Evolutionary conservation across 1,139 yeast genomes (phyloP).

Genomic region (Suhomyces kunorum): DNA sequence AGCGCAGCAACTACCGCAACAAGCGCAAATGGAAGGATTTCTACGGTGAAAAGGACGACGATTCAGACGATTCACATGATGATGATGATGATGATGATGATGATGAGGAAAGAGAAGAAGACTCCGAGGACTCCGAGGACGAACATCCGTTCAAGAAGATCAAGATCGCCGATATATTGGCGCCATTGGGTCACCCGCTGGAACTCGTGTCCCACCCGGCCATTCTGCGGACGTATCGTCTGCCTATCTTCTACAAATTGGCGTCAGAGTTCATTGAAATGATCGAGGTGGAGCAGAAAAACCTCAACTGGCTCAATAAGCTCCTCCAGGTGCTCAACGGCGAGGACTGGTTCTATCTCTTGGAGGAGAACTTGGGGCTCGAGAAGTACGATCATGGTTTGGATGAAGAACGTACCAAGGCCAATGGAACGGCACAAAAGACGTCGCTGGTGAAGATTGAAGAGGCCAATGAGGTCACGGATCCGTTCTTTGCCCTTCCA

Average conservation of each 20-base stretch:
- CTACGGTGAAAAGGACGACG: constrained; percentile 20
- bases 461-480: constrained; percentile 27
- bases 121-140: constrained; percentile 30
- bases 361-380: constrained; percentile 64
- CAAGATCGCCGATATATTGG: constrained; percentile 56
- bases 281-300: constrained; percentile 78
- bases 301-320: constrained; percentile 67
- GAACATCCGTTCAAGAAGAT: constrained; percentile 40
- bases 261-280: constrained; percentile 73
- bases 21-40: constrained; percentile 43
- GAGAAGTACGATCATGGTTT: constrained; percentile 70
- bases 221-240: constrained; percentile 62
- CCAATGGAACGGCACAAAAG: constrained; percentile 1
- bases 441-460: constrained; percentile 15
- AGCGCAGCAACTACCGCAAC: constrained; percentile 27
- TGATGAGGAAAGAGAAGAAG: constrained; percentile 27
- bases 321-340: constrained; percentile 80
- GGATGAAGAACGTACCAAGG: constrained; percentile 28
- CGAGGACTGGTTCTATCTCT: constrained; percentile 72
- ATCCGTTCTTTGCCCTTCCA: constrained; percentile 45
- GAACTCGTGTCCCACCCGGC: constrained; percentile 76
- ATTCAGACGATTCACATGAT: constrained; percentile 9
- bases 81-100: constrained; percentile 9
- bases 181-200: constrained; percentile 79
- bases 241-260: constrained; percentile 51